phyloP scores from a whole-genome alignment of 768 basidiomycete species.

The Ramaria rubella region DNA sequence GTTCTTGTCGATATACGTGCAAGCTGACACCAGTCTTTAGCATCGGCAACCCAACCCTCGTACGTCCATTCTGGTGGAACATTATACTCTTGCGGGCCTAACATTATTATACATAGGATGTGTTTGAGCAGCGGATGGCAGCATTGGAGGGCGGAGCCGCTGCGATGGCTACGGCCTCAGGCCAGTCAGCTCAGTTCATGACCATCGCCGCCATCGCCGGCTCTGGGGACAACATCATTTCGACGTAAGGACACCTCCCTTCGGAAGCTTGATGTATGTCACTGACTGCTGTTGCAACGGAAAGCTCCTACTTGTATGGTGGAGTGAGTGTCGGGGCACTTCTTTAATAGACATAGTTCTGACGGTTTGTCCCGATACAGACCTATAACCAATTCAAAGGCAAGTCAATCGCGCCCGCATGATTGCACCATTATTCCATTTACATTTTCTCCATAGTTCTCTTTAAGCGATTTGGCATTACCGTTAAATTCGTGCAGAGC shows the following conservation, averaged over 20 bases:
- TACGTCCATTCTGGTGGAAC: conserved; percentile 24
- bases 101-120: conserved; percentile 39
- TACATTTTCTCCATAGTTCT: conserved; percentile 36
- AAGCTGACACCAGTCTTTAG: conserved; percentile 19
- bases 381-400: conserved; percentile 74
- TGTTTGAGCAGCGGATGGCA: conserved; percentile 74
- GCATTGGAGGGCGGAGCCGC: conserved; percentile 76
- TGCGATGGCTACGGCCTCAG: conserved; percentile 65
- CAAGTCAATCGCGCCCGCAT: conserved; percentile 13
- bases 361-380: conserved; percentile 21
- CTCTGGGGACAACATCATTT: conserved; percentile 72
- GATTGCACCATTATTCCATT: not conserved
- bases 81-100: not conserved
- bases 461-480: conserved; percentile 62
- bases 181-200: conserved; percentile 74
- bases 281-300: not conserved
- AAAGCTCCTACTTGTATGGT: conserved; percentile 60
- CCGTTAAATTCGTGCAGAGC: conserved; percentile 54
- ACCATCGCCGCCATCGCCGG: conserved; percentile 54
- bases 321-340: conserved; percentile 40
- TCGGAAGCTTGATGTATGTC: not conserved
- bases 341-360: not conserved
- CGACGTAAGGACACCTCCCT: conserved; percentile 40
- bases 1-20: not conserved
- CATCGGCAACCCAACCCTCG: conserved; percentile 62